phyloP scores from a whole-genome alignment of 192 early-diverging fungal genomes.

The Rhizophlyctis rosea region DNA sequence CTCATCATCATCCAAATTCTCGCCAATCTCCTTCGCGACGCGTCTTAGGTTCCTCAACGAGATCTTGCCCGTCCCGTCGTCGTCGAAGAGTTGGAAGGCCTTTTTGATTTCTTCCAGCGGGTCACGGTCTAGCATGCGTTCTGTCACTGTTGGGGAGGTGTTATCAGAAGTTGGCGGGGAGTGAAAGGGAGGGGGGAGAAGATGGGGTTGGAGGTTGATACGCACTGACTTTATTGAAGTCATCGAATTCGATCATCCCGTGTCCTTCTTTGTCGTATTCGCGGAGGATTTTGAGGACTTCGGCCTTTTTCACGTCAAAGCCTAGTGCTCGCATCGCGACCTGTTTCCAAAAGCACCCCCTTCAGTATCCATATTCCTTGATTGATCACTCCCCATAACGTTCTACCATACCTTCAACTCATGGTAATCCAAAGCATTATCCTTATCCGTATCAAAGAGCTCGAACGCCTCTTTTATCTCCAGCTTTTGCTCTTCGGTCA shows the following conservation, averaged over 20 bases:
- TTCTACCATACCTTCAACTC: constrained; percentile 66
- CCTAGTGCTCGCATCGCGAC: constrained; percentile 80
- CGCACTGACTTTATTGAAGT: constrained; percentile 70
- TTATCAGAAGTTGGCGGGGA: background rate
- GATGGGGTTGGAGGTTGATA: constrained; percentile 15
- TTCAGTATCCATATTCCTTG: constrained; percentile 1
- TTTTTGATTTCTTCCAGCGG: constrained; percentile 80
- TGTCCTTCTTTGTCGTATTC: constrained; percentile 57
- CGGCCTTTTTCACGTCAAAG: constrained; percentile 80
- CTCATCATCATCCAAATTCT: constrained; percentile 76
- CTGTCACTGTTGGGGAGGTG: constrained; percentile 41
- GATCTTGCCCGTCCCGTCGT: constrained; percentile 62
- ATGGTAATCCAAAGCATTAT: constrained; percentile 72
- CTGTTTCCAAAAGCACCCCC: constrained; percentile 27
- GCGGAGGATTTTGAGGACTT: constrained; percentile 68
- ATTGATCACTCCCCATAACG: background rate
- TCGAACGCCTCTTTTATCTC: constrained; percentile 97
- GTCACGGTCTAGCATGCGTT: constrained; percentile 65
- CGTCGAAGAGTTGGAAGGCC: constrained; percentile 82
- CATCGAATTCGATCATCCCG: constrained; percentile 60
- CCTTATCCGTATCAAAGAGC: constrained; percentile 93
- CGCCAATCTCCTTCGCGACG: constrained; percentile 78
- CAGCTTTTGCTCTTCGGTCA: constrained; percentile 76
- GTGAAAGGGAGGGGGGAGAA: background rate
- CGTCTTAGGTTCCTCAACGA: constrained; percentile 62